These are phyloP conservation scores for Beauveria asiatica DNA, from an alignment of 2,329 filamentous ascomycete genomes.

Conservation along the genomic window DNA sequence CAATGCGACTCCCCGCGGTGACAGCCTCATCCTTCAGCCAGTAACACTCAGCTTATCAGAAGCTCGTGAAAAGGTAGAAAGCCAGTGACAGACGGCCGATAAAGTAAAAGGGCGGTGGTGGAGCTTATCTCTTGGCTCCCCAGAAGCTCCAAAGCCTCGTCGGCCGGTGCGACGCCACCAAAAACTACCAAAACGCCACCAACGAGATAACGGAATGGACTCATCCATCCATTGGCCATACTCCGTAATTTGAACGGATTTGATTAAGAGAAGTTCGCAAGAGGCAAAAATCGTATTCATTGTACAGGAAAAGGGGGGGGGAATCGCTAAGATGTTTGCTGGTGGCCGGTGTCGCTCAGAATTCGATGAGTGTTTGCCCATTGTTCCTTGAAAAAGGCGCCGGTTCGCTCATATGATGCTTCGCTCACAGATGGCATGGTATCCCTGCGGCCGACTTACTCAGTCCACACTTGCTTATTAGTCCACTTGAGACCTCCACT, in stretches of 20 bases:
- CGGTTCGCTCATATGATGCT: neutral
- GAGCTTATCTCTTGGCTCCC: constrained; percentile 12
- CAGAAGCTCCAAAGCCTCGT: constrained; percentile 1
- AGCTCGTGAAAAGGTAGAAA: neutral
- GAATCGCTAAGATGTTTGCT: neutral
- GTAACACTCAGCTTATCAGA: constrained; percentile 1
- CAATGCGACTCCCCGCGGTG: neutral
- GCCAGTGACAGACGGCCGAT: neutral
- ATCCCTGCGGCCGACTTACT: neutral
- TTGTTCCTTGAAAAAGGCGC: neutral
- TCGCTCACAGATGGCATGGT: neutral
- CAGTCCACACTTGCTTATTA: no score
- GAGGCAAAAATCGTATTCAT: neutral
- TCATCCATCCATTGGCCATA: neutral
- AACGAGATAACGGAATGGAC: constrained; percentile 2
- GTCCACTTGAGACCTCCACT: constrained; percentile 25
- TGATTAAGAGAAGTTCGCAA: neutral
- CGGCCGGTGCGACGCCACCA: constrained; percentile 1
- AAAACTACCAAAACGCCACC: constrained; percentile 6
- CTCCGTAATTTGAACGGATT: neutral
- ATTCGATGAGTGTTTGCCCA: neutral
- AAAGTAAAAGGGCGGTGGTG: neutral
- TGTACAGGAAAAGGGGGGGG: neutral
- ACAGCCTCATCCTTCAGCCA: neutral
- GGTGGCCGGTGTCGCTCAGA: constrained; percentile 1